Percentiles rank a stretch among this genome's conserved stretches.
phyloP scores from a whole-genome alignment of 148 eudicot species.

The Limonium bicolor region DNA sequence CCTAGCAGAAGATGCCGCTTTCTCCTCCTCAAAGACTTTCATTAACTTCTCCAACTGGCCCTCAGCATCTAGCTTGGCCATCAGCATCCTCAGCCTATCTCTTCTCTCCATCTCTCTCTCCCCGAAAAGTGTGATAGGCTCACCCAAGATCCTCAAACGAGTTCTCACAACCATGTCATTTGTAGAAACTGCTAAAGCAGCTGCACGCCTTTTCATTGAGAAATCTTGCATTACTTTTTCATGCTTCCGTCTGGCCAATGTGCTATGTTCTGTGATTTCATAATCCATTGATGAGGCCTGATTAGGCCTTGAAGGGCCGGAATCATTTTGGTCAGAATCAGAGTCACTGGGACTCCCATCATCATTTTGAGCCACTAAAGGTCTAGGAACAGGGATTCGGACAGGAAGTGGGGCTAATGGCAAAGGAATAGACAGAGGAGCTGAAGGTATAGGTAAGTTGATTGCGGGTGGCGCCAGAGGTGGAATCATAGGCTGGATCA shows the following conservation, averaged over 20 bases:
- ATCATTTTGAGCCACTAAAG: conserved; percentile 40
- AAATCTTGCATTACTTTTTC: conserved; percentile 71
- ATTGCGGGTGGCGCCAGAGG: conserved; percentile 17
- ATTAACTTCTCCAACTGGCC: conserved; percentile 82
- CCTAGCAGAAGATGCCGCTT: conserved; percentile 30
- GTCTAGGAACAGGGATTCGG: conserved; percentile 37
- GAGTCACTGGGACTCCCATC: conserved; percentile 32
- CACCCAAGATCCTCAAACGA: conserved; percentile 67
- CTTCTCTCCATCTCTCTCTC: conserved; percentile 97
- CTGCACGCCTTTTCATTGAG: conserved; percentile 76
- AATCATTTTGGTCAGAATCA: conserved; percentile 44
- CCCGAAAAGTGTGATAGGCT: conserved; percentile 83
- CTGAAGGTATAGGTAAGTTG: conserved; percentile 29
- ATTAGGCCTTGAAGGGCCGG: conserved; percentile 15
- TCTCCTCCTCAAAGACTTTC: conserved; percentile 88
- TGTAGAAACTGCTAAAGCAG: conserved; percentile 88
- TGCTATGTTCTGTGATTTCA: conserved; percentile 82
- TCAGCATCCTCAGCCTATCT: conserved; percentile 71
- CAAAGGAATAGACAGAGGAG: conserved; percentile 30
- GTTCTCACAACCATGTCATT: conserved; percentile 76
- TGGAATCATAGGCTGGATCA: conserved; percentile 23
- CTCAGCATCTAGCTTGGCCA: conserved; percentile 82
- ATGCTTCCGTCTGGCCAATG: conserved; percentile 44
- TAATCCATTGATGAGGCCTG: conserved; percentile 28
- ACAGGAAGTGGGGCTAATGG: conserved; percentile 62